A percentile compares a stretch with the other conserved stretches of the same genome.
Conservation (phyloP, 139 green algal species). For the Parachlorella kessleri region DNA sequence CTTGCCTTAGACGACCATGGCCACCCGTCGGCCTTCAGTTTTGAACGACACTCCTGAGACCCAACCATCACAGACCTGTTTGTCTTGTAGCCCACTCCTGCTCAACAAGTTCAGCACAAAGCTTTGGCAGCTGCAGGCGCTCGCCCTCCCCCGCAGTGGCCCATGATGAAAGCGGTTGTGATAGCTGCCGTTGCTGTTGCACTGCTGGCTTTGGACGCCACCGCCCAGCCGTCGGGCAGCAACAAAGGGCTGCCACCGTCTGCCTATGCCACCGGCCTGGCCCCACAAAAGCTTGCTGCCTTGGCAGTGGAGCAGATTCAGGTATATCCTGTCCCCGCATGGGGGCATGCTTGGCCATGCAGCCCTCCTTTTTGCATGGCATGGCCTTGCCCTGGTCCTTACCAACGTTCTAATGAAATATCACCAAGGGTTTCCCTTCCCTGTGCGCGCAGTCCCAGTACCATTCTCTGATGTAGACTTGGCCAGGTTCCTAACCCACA, state of each 20-base stretch:
- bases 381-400: not conserved
- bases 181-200: not conserved
- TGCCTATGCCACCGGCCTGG: constrained; percentile 15
- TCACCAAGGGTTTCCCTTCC: not conserved
- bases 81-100: too few species aligned
- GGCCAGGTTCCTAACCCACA: constrained; percentile 21
- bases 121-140: too few species aligned
- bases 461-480: constrained; percentile 9
- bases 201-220: not conserved
- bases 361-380: not conserved
- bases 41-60: too few species aligned
- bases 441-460: too few species aligned
- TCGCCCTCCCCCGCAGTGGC: too few species aligned
- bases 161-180: too few species aligned
- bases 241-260: constrained; percentile 25
- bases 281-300: constrained; percentile 12
- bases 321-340: not conserved
- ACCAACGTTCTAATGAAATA: not conserved
- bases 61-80: too few species aligned
- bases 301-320: not conserved
- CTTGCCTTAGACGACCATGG: too few species aligned
- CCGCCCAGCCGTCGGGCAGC: constrained; percentile 4
- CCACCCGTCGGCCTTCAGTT: too few species aligned
- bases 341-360: too few species aligned
- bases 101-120: too few species aligned